These are phyloP conservation scores for Rubia yunnanensis DNA, from an alignment of 257 asterid genomes.

Conservation along the genomic window DNA sequence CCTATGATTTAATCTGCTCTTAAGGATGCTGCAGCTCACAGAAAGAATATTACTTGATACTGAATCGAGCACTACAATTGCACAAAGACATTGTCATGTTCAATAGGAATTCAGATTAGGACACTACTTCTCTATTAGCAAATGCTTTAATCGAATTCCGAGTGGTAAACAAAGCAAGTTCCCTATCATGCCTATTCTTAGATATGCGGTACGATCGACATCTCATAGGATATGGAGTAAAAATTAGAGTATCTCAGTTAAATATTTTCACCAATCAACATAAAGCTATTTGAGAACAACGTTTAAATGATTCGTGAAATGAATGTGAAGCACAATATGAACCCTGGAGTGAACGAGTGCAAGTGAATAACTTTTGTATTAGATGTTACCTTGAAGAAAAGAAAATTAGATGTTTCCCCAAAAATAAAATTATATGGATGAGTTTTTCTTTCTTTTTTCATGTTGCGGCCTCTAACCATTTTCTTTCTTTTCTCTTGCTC, in stretches of 20 bases:
- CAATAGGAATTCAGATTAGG: background rate
- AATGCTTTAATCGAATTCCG: too few species aligned
- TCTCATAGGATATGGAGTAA: too few species aligned
- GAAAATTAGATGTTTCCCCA: too few species aligned
- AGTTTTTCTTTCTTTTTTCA: too few species aligned
- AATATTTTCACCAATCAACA: background rate
- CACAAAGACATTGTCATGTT: conserved; percentile 92
- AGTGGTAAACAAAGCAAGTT: background rate
- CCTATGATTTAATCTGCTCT: conserved; percentile 91
- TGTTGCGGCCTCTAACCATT: too few species aligned
- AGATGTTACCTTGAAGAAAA: too few species aligned
- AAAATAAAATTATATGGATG: too few species aligned
- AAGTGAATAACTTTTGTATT: too few species aligned
- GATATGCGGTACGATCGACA: too few species aligned
- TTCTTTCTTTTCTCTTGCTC: too few species aligned
- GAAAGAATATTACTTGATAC: conserved; percentile 81
- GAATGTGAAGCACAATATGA: background rate
- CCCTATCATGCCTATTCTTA: background rate
- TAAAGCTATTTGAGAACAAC: background rate
- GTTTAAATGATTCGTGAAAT: background rate
- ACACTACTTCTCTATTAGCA: background rate
- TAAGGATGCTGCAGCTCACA: conserved; percentile 82
- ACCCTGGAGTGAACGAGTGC: background rate
- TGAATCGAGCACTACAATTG: conserved; percentile 90
- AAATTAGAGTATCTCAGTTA: background rate